phyloP scores from a whole-genome alignment of 176 grass and related monocot species.

The Oryza meyeriana region DNA sequence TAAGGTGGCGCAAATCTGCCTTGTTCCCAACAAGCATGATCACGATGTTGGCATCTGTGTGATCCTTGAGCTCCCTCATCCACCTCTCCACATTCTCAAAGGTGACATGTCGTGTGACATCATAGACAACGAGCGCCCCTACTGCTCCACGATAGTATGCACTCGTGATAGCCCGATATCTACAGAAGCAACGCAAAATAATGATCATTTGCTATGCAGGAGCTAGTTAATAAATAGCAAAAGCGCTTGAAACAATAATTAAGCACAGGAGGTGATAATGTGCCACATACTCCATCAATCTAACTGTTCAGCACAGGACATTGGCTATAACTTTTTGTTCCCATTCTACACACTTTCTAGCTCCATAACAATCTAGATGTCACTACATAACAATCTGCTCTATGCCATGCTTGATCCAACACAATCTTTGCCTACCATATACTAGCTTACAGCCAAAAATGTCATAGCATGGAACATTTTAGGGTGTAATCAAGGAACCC shows the following conservation, averaged over 20 bases:
- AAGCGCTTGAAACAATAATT: background rate
- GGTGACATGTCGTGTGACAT: conserved; percentile 54
- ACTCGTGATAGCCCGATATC: conserved; percentile 70
- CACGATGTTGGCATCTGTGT: conserved; percentile 61
- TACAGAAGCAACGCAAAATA: background rate
- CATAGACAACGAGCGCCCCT: conserved; percentile 52
- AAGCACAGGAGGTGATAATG: background rate
- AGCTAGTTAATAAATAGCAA: background rate
- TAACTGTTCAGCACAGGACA: conserved; percentile 1
- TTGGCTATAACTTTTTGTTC: background rate
- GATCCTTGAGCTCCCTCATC: conserved; percentile 64
- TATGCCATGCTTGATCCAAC: background rate
- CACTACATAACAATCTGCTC: background rate
- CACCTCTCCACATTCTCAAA: conserved; percentile 77
- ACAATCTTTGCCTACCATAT: background rate
- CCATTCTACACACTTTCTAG: background rate
- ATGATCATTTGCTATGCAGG: background rate
- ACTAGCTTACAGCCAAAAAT: background rate
- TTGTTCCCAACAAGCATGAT: conserved; percentile 75
- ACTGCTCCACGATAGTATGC: conserved; percentile 66
- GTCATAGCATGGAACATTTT: background rate
- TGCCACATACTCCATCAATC: background rate
- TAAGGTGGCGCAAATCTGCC: conserved; percentile 62
- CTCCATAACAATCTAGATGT: background rate
- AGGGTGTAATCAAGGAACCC: background rate